These are phyloP conservation scores for Phlebopus sp. DNA, from an alignment of 1,284 basidiomycete genomes.

Conservation along the genomic window DNA sequence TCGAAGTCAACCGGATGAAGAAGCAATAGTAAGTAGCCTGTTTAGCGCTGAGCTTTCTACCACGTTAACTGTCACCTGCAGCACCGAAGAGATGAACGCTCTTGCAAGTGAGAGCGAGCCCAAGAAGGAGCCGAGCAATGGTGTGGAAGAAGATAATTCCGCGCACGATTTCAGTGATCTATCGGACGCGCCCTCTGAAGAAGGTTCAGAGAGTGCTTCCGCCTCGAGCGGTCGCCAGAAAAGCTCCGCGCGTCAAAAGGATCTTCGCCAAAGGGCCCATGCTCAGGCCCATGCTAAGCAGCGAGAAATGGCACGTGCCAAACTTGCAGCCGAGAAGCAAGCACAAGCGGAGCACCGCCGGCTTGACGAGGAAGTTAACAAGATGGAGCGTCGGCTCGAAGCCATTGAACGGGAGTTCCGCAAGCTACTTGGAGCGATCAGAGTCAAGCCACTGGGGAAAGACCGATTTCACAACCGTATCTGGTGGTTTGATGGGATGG, in stretches of 20 bases:
- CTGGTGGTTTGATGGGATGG: slow-evolving; percentile 99
- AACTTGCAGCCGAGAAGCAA: slow-evolving; percentile 67
- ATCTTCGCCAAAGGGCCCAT: slow-evolving; percentile 53
- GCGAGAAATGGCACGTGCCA: slow-evolving; percentile 70
- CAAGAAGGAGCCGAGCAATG: slow-evolving; percentile 47
- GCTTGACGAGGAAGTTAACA: slow-evolving; percentile 84
- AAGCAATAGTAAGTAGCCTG: slow-evolving; percentile 72
- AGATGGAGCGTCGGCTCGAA: slow-evolving; percentile 76
- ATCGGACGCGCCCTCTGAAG: slow-evolving; percentile 65
- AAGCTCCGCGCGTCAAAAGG: slow-evolving; percentile 48
- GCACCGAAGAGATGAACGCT: slow-evolving; percentile 71
- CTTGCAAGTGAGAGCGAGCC: slow-evolving; percentile 57
- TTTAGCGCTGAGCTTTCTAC: slow-evolving; percentile 3
- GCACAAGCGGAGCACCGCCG: slow-evolving; percentile 74
- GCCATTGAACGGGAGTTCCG: slow-evolving; percentile 92
- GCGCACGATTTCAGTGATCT: slow-evolving; percentile 68
- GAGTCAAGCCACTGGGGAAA: slow-evolving; percentile 84
- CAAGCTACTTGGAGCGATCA: slow-evolving; percentile 76
- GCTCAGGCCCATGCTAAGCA: slow-evolving; percentile 68
- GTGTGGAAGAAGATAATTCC: slow-evolving; percentile 51
- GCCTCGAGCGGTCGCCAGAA: slow-evolving; percentile 42
- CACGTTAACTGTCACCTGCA: slow-evolving; percentile 30
- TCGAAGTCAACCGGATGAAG: slow-evolving; percentile 87
- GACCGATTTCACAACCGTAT: slow-evolving; percentile 94
- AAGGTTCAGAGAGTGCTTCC: slow-evolving; percentile 47